Conservation (phyloP, 2,329 filamentous ascomycete species). For the Dactylellina sp. region DNA sequence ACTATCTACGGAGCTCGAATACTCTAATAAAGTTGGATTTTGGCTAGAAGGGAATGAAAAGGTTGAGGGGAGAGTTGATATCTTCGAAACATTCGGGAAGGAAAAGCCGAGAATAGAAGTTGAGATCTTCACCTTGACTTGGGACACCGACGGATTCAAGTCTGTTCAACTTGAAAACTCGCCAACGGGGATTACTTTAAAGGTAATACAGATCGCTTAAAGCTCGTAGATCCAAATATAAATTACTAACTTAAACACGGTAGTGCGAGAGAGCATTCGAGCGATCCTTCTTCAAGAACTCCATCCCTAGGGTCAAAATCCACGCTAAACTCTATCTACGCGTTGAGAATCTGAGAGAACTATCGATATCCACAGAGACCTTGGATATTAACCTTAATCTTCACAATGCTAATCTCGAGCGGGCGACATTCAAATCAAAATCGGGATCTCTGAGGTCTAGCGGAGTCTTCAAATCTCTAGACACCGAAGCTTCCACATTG, state of each 20-base stretch:
- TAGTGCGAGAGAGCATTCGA: slow-evolving; percentile 37
- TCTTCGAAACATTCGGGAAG: slow-evolving; percentile 17
- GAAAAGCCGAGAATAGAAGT: slow-evolving; percentile 30
- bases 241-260: neutral
- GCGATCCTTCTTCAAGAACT: slow-evolving; percentile 27
- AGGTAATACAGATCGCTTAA: slow-evolving; percentile 2
- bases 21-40: slow-evolving; percentile 32
- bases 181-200: slow-evolving; percentile 22
- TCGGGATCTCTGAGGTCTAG: slow-evolving; percentile 15
- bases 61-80: slow-evolving; percentile 29
- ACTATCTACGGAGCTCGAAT: slow-evolving; percentile 26
- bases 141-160: slow-evolving; percentile 41
- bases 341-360: slow-evolving; percentile 22
- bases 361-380: slow-evolving; percentile 27
- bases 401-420: slow-evolving; percentile 9
- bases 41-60: slow-evolving; percentile 45
- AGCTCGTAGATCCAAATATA: neutral
- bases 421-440: slow-evolving; percentile 17
- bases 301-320: slow-evolving; percentile 34
- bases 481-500: slow-evolving; percentile 20
- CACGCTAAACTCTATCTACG: slow-evolving; percentile 41
- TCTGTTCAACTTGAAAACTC: slow-evolving; percentile 31
- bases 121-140: slow-evolving; percentile 34
- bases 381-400: slow-evolving; percentile 40
- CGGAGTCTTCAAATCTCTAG: slow-evolving; percentile 10